Conservation (phyloP, 2,329 filamentous ascomycete genomes). For the Fusarium sp. region DNA sequence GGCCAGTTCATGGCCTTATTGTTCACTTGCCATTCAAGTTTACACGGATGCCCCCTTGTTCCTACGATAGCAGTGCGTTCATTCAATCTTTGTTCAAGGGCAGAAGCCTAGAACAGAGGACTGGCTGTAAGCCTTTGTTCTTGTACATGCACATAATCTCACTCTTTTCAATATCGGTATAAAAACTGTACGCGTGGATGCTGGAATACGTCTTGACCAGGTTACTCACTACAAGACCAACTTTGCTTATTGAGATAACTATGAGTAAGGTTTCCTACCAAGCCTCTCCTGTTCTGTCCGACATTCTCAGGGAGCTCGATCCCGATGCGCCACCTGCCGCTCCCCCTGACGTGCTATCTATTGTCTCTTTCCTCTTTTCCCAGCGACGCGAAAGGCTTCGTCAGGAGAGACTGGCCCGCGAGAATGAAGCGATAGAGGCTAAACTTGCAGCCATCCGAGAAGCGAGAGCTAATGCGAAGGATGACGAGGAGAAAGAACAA, state of each 20-base stretch:
- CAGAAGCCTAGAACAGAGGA: background rate
- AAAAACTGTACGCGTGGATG: constrained; percentile 5
- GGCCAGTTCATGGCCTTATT: background rate
- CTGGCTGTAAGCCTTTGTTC: constrained; percentile 8
- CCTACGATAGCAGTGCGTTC: background rate
- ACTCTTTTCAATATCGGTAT: background rate
- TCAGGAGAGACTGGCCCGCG: background rate
- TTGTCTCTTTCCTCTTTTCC: constrained; percentile 23
- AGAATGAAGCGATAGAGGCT: constrained; percentile 9
- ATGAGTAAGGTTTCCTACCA: constrained; percentile 4
- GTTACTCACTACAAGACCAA: background rate
- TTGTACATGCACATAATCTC: background rate
- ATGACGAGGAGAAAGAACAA: background rate
- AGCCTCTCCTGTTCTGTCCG: background rate
- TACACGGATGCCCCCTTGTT: background rate
- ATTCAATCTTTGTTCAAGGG: constrained; percentile 7
- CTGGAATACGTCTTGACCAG: background rate
- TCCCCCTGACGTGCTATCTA: constrained; percentile 30
- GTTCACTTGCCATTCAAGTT: background rate
- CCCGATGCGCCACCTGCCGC: constrained; percentile 13
- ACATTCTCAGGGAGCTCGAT: constrained; percentile 5
- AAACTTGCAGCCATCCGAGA: background rate
- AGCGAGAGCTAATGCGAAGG: background rate
- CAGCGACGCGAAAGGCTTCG: constrained; percentile 1
- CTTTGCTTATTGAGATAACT: background rate